phyloP scores from a whole-genome alignment of 805 yeast species.

The Monosporozyma unispora region DNA sequence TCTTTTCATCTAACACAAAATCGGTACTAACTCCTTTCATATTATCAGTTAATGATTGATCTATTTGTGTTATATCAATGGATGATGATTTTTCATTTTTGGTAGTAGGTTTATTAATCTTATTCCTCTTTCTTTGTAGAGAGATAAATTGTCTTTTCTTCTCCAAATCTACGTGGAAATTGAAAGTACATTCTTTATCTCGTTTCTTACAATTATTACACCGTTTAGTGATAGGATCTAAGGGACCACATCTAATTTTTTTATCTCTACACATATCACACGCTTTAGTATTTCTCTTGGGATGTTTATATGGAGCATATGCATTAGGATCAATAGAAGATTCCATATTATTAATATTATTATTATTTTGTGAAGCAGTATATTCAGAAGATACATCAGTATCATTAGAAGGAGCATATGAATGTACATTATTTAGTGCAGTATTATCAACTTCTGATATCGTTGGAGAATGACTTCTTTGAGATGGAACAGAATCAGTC shows the following conservation, averaged over 20 bases:
- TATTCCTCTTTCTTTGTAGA: neutral
- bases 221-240: conserved; percentile 8
- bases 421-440: neutral
- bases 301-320: neutral
- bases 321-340: neutral
- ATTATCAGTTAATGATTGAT: neutral
- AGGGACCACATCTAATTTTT: conserved; percentile 15
- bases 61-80: neutral
- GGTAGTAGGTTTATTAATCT: neutral
- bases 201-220: conserved; percentile 16
- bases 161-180: conserved; percentile 13
- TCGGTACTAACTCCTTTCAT: neutral
- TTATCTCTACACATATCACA: conserved; percentile 19
- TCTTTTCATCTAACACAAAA: neutral
- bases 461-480: neutral
- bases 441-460: neutral
- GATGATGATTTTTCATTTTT: neutral
- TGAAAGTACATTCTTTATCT: conserved; percentile 14
- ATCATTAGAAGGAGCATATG: neutral
- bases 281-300: conserved; percentile 14
- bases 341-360: too few relatives aligned
- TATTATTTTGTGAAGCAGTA: neutral
- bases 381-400: neutral
- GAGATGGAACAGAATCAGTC: neutral
- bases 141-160: neutral